phyloP scores from a whole-genome alignment of 768 basidiomycete species.

The Cyclocybe aegerita region DNA sequence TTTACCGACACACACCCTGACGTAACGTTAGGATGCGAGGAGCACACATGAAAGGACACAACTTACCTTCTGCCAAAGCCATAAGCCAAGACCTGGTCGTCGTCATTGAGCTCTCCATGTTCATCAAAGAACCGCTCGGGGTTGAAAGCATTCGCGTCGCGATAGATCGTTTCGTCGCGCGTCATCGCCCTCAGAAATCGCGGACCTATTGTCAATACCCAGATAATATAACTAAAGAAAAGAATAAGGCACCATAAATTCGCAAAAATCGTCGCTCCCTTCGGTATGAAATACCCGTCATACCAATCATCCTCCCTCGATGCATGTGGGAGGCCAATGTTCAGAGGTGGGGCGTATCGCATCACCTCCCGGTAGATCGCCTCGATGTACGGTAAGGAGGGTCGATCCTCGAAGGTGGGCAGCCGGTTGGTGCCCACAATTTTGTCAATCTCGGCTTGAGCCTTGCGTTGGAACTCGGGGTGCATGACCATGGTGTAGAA shows the following conservation, averaged over 20 bases:
- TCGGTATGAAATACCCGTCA: slow-evolving; percentile 27
- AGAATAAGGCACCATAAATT: slow-evolving; percentile 17
- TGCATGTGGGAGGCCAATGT: slow-evolving; percentile 21
- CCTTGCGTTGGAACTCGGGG: slow-evolving; percentile 29
- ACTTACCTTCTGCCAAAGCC: too few species aligned
- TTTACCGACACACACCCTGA: too few species aligned
- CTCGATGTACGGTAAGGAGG: slow-evolving; percentile 25
- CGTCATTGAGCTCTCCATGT: slow-evolving; percentile 5
- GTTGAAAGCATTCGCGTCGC: slow-evolving; percentile 23
- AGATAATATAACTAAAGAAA: too few species aligned
- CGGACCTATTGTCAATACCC: neutral
- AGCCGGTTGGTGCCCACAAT: slow-evolving; percentile 29
- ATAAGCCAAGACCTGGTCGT: too few species aligned
- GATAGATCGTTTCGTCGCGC: slow-evolving; percentile 22
- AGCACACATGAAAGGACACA: too few species aligned
- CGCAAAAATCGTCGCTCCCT: slow-evolving; percentile 12
- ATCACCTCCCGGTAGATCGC: slow-evolving; percentile 20
- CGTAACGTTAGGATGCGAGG: too few species aligned
- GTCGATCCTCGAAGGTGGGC: slow-evolving; percentile 24
- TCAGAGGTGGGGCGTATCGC: slow-evolving; percentile 16
- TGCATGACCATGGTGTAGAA: slow-evolving; percentile 27
- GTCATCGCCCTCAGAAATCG: slow-evolving; percentile 18
- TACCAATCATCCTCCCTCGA: slow-evolving; percentile 26
- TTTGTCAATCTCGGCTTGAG: slow-evolving; percentile 32
- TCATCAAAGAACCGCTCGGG: slow-evolving; percentile 26